A percentile compares a stretch with the other conserved stretches of the same genome.
Conservation (phyloP, 306 rosid genomes). For the Sicyos baderoa region DNA sequence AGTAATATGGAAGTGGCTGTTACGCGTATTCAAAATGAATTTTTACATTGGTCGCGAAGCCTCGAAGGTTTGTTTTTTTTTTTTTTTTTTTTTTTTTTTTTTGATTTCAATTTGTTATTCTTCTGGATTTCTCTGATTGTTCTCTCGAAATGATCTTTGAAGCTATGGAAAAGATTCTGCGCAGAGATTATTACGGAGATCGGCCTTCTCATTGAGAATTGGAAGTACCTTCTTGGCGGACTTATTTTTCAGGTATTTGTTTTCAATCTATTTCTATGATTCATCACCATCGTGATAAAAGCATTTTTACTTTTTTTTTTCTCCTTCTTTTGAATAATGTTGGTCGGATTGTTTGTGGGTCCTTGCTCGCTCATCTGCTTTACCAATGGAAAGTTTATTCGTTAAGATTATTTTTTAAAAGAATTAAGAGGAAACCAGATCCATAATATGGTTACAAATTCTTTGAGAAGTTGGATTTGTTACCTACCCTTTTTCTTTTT, state of each 20-base stretch:
- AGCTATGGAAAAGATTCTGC: conserved; percentile 82
- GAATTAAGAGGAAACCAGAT: neutral
- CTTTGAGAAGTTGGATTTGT: neutral
- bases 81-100: too few species aligned
- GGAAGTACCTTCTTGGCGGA: conserved; percentile 86
- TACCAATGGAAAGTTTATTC: conserved; percentile 23
- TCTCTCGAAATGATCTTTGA: conserved; percentile 28
- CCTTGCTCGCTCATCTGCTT: conserved; percentile 20
- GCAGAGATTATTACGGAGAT: conserved; percentile 66
- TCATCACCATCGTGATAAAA: neutral
- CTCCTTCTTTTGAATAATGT: neutral
- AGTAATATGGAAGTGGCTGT: conserved; percentile 74
- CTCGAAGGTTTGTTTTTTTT: conserved; percentile 61
- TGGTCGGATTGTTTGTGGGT: conserved; percentile 16
- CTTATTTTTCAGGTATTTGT: conserved; percentile 58
- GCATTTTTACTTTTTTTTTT: conserved; percentile 6
- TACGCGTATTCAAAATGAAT: conserved; percentile 23
- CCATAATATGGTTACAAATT: neutral
- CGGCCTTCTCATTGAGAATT: conserved; percentile 62
- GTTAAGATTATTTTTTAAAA: neutral
- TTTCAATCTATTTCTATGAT: conserved; percentile 15
- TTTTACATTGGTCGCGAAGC: conserved; percentile 94
- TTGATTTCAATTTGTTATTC: neutral
- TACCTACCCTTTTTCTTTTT: conserved; percentile 1
- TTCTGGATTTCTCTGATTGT: conserved; percentile 2